A percentile compares a stretch with the other conserved stretches of the same genome.
Conservation (phyloP, 225 moss, liverwort and hornwort genomes). For the Pseudoscleropodium purum region DNA sequence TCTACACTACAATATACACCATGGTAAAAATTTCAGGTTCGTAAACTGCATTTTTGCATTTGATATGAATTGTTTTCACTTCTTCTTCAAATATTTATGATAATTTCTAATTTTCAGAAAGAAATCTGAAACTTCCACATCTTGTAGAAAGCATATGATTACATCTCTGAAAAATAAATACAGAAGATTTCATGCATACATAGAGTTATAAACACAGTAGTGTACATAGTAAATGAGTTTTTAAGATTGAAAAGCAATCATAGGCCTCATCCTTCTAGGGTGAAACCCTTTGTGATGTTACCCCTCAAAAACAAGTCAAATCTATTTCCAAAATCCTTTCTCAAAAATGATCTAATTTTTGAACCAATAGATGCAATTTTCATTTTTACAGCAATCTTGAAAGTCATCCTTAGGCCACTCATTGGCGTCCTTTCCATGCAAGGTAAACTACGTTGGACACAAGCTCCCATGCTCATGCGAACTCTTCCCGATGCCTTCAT, state of each 20-base stretch:
- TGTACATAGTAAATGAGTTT: too few species aligned
- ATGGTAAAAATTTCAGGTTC: background rate
- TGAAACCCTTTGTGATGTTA: too few species aligned
- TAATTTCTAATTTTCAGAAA: background rate
- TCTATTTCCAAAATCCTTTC: rapidly evolving
- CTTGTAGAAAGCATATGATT: background rate
- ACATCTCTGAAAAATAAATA: background rate
- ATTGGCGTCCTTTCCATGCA: too few species aligned
- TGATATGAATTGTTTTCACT: background rate
- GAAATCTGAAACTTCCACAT: background rate
- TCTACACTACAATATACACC: background rate
- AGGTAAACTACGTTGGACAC: background rate
- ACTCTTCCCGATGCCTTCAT: background rate
- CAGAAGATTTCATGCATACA: too few species aligned
- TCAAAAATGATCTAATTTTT: background rate
- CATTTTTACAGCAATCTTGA: background rate
- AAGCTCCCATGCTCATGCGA: background rate
- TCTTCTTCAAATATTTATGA: background rate
- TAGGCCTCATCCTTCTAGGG: rapidly evolving
- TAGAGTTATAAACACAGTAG: background rate
- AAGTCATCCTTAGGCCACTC: background rate
- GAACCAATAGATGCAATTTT: background rate
- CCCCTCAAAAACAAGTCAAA: background rate
- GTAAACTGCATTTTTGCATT: background rate
- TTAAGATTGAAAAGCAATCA: background rate